Percentiles rank a stretch among this genome's conserved stretches.
Conservation (phyloP, 2,329 filamentous ascomycete genomes). For the Coniochaeta sp. region DNA sequence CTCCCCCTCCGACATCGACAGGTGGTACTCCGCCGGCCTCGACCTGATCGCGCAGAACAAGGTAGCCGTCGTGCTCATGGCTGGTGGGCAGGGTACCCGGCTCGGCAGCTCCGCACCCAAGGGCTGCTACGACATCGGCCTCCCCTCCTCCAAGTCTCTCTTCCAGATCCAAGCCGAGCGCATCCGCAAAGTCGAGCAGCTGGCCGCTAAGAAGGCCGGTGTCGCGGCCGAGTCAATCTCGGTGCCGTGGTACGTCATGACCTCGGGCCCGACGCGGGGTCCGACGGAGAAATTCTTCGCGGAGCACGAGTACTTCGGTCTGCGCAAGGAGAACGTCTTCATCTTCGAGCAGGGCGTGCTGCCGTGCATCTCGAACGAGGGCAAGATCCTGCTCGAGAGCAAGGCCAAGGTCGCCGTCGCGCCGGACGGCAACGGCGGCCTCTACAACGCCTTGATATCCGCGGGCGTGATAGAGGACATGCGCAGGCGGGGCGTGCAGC, state of each 20-base stretch:
- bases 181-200: constrained; percentile 75
- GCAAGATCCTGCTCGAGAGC: constrained; percentile 89
- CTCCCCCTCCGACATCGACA: constrained; percentile 64
- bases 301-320: constrained; percentile 83
- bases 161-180: constrained; percentile 98
- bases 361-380: constrained; percentile 94
- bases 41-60: constrained; percentile 72
- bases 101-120: constrained; percentile 93
- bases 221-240: constrained; percentile 44
- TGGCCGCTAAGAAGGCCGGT: constrained; percentile 65
- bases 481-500: constrained; percentile 78
- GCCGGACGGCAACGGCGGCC: constrained; percentile 92
- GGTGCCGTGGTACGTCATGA: constrained; percentile 99
- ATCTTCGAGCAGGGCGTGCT: constrained; percentile 97
- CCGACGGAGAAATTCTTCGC: constrained; percentile 93
- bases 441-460: constrained; percentile 84
- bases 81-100: constrained; percentile 91
- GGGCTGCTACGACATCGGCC: constrained; percentile 93
- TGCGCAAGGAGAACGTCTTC: constrained; percentile 75
- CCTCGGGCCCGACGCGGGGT: constrained; percentile 83
- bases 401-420: constrained; percentile 90
- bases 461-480: constrained; percentile 81
- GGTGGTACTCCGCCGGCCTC: constrained; percentile 78
- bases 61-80: constrained; percentile 87
- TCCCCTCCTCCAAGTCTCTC: constrained; percentile 86